phyloP scores from a whole-genome alignment of 768 basidiomycete species.

The Pisolithus marmoratus region DNA sequence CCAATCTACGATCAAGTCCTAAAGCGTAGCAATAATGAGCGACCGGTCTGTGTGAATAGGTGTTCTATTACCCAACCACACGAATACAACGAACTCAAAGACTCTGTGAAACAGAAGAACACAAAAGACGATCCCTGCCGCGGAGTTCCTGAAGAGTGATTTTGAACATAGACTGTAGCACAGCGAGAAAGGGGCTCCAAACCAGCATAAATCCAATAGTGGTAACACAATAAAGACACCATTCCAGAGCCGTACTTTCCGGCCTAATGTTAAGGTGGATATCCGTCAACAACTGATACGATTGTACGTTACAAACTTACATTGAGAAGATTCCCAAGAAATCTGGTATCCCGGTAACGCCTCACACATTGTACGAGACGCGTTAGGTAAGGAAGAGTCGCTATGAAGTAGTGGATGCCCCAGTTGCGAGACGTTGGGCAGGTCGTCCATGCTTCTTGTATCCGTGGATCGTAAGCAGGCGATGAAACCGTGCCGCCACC shows the following conservation, averaged over 20 bases:
- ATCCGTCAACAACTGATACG: conserved; percentile 1
- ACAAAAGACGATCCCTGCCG: conserved; percentile 47
- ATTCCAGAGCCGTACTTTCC: conserved; percentile 80
- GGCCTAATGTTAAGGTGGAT: conserved; percentile 41
- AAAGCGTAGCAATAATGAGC: conserved; percentile 1
- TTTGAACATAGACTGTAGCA: not conserved
- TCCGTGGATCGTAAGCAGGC: conserved; percentile 21
- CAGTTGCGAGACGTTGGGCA: conserved; percentile 46
- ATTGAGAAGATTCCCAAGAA: conserved; percentile 81
- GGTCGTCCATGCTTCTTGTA: conserved; percentile 41
- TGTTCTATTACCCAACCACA: conserved; percentile 64
- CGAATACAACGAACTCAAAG: conserved; percentile 64
- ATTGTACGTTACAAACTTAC: conserved; percentile 38
- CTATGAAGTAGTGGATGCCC: conserved; percentile 56
- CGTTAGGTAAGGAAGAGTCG: conserved; percentile 60
- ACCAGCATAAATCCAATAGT: conserved; percentile 71
- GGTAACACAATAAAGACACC: conserved; percentile 61
- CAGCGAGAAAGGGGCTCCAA: not conserved
- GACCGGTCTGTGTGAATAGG: not conserved
- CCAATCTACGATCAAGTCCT: conserved; percentile 94
- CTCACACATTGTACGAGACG: conserved; percentile 84
- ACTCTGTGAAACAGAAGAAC: conserved; percentile 62
- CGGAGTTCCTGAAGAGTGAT: conserved; percentile 23
- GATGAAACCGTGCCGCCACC: not conserved
- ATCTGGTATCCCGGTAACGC: conserved; percentile 76